Base-by-base conservation (phyloP, 495 filamentous ascomycete genomes). In the Hamigera avellanea region DNA sequence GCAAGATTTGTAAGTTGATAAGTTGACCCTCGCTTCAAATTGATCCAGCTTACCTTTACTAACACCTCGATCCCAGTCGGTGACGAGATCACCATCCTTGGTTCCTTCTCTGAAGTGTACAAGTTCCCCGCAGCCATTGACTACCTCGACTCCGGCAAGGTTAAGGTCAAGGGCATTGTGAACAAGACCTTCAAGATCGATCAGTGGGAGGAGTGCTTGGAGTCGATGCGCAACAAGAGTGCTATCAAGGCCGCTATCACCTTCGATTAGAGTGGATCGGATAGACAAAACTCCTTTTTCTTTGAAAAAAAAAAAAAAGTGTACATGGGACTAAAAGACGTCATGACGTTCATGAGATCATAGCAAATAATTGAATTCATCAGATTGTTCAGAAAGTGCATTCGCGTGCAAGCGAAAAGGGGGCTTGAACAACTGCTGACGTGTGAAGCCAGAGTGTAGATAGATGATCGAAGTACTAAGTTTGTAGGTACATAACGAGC, bases 71-170 rank as follows among this genome's bases (percentile, higher is more conserved):
- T 29, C 18, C 21, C 35, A 61, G 61, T 63, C 37, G 57, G 57
- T 32, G 63, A 76, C 45, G 78, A 81, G 48, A 81, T 83, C 47
- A 81, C 74, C 41, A 79, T 84, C 42, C 55, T 83, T 26, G 77
- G 78, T 18, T 76, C 69, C 26, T 83, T 81, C 66, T 76, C 70
- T 19, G 76, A 83, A 48, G 75, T 74, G 12, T 78, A 79, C 62
- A 81, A 81, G 67, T 84, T 80, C 68, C 77, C 78, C 3, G 70
- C 78, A 19, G 78, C 78, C 6, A 73, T 83, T 41, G 72, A 76
- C 57, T 81, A 82, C 56, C 67, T 80, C 25, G 78, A 81, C 47
- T 71, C 61, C 6, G 76, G 68, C 33, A 79, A 78, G 61, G 69
- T 81, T 37, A 80, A 75, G 56, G 66, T 72, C 14, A 50, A 59